Evolutionary conservation across 495 filamentous ascomycete species (phyloP).

Genomic region (Hyaloscypha finlandica): DNA sequence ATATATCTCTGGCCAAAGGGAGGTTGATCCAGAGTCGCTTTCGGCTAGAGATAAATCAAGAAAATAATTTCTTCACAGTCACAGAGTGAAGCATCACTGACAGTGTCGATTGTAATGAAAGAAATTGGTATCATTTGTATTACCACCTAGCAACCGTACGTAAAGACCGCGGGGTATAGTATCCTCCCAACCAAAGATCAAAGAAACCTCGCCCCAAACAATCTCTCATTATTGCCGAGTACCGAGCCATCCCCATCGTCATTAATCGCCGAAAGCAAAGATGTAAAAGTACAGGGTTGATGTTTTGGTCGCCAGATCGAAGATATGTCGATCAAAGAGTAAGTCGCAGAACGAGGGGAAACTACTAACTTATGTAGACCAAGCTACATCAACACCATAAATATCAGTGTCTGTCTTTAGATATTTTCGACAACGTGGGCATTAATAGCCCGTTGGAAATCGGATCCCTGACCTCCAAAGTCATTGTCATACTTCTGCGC

Average conservation of each 20-base stretch:
- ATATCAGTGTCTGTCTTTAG: slow-evolving; percentile 45
- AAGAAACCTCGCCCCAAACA: neutral
- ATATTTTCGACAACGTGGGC: slow-evolving; percentile 86
- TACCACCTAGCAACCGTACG: neutral
- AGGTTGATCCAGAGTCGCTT: too few species aligned
- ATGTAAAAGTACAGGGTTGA: slow-evolving; percentile 24
- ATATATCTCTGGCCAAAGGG: too few species aligned
- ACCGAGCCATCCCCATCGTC: slow-evolving; percentile 12
- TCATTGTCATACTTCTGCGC: slow-evolving; percentile 49
- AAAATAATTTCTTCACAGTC: too few species aligned
- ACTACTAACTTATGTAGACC: slow-evolving; percentile 29
- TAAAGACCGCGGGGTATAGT: slow-evolving; percentile 9
- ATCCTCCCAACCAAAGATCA: slow-evolving; percentile 8
- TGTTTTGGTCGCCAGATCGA: neutral
- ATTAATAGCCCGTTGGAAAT: slow-evolving; percentile 83
- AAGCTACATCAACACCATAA: slow-evolving; percentile 28
- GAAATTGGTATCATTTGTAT: slow-evolving; percentile 5
- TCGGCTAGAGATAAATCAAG: too few species aligned
- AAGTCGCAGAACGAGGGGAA: neutral
- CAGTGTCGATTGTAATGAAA: neutral
- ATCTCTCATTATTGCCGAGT: neutral
- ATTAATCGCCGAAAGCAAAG: slow-evolving; percentile 10
- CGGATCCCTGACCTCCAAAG: slow-evolving; percentile 50
- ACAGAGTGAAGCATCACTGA: too few species aligned
- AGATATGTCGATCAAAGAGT: neutral